Conservation (phyloP, 805 yeast species). For the Candida railenensis region DNA sequence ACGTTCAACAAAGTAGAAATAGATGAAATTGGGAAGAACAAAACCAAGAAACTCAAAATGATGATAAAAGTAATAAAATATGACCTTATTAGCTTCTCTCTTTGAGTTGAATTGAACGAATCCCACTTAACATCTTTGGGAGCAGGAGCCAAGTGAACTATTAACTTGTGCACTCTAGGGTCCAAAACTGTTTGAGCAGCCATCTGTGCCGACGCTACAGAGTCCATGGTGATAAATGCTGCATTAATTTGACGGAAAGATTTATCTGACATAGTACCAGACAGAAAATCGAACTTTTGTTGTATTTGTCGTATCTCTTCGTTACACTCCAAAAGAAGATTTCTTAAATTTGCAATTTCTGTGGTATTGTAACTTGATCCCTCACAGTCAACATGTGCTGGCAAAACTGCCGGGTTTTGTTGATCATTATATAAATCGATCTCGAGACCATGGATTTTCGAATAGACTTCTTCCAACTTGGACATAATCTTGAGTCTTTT, state of each 20-base stretch:
- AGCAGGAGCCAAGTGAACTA: conserved; percentile 46
- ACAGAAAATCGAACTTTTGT: conserved; percentile 26
- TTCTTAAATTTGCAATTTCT: conserved; percentile 24
- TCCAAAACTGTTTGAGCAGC: conserved; percentile 47
- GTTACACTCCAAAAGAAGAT: conserved; percentile 37
- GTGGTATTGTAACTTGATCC: conserved; percentile 5
- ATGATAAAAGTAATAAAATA: conserved; percentile 44
- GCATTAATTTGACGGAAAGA: conserved; percentile 40
- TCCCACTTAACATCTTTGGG: conserved; percentile 47
- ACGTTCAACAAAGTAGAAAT: conserved; percentile 57
- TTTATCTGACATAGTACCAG: conserved; percentile 26
- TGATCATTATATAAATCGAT: conserved; percentile 36
- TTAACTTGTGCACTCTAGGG: conserved; percentile 43
- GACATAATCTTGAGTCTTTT: conserved; percentile 29
- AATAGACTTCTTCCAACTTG: conserved; percentile 41
- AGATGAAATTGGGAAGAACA: conserved; percentile 55
- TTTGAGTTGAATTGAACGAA: conserved; percentile 43
- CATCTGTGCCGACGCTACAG: conserved; percentile 50
- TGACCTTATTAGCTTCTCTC: conserved; percentile 35
- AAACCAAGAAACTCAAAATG: conserved; percentile 48
- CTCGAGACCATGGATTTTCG: conserved; percentile 41
- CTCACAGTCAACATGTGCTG: conserved; percentile 11
- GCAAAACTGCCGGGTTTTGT: conserved; percentile 33
- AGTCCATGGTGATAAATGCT: conserved; percentile 50
- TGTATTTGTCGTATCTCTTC: conserved; percentile 34